These are phyloP conservation scores for Beta lomatogona DNA, from an alignment of 179 eudicot species.

Conservation along the genomic window DNA sequence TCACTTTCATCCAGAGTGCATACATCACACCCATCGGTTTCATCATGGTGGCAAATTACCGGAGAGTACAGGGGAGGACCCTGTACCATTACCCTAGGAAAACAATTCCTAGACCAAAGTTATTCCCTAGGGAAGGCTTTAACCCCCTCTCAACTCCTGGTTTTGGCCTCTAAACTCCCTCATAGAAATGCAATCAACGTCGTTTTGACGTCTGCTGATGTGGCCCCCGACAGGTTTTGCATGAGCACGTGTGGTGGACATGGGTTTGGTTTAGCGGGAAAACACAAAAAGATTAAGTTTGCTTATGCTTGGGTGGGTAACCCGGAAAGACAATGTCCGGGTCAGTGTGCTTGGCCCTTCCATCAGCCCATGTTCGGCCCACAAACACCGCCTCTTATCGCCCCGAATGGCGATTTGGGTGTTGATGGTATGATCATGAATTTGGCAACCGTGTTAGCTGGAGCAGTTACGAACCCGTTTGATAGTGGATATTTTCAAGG, in stretches of 20 bases:
- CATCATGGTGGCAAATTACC: constrained; percentile 42
- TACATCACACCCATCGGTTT: constrained; percentile 37
- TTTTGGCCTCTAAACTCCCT: constrained; percentile 21
- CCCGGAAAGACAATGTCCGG: constrained; percentile 44
- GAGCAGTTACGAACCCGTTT: constrained; percentile 44
- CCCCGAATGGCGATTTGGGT: constrained; percentile 42
- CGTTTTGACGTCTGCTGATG: constrained; percentile 42
- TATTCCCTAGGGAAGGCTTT: constrained; percentile 35
- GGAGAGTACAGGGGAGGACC: constrained; percentile 29
- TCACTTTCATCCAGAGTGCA: constrained; percentile 23
- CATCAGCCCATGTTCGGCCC: constrained; percentile 45
- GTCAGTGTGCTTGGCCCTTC: constrained; percentile 47
- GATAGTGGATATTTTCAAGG: constrained; percentile 44
- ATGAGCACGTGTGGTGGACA: constrained; percentile 46
- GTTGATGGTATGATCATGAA: constrained; percentile 45
- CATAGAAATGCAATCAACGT: constrained; percentile 34
- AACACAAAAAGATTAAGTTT: constrained; percentile 22
- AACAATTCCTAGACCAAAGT: constrained; percentile 25
- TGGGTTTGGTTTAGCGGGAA: constrained; percentile 24
- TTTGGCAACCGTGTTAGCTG: constrained; percentile 40
- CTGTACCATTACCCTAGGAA: constrained; percentile 28
- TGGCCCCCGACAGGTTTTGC: constrained; percentile 30
- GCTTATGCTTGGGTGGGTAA: constrained; percentile 50
- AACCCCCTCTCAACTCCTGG: constrained; percentile 25
- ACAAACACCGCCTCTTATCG: constrained; percentile 35